Conservation (phyloP, 169 alveolate genomes). For the Blepharisma undulans region DNA sequence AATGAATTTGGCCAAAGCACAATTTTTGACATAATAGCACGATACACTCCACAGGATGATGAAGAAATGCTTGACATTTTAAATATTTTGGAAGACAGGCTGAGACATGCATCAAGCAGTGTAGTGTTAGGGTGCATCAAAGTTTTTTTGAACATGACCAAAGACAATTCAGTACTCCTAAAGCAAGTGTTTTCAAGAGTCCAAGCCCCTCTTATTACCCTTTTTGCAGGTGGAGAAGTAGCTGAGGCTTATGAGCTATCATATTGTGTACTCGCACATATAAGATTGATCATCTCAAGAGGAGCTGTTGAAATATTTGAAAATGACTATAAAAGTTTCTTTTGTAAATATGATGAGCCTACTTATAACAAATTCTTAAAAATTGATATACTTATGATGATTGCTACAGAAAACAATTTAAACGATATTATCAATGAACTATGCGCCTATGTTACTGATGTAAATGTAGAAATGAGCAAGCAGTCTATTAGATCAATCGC, state of each 20-base stretch:
- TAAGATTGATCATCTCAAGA: slow-evolving; percentile 63
- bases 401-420: slow-evolving; percentile 87
- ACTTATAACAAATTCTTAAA: slow-evolving; percentile 74
- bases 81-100: slow-evolving; percentile 94
- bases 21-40: slow-evolving; percentile 90
- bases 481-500: slow-evolving; percentile 92
- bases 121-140: slow-evolving; percentile 93
- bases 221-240: slow-evolving; percentile 79
- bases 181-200: slow-evolving; percentile 79
- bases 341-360: slow-evolving; percentile 85
- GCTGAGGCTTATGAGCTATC: slow-evolving; percentile 79
- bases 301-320: slow-evolving; percentile 77
- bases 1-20: slow-evolving; percentile 97
- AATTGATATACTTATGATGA: slow-evolving; percentile 74
- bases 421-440: slow-evolving; percentile 89
- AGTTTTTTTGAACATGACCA: slow-evolving; percentile 82
- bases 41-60: slow-evolving; percentile 90
- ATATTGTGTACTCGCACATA: slow-evolving; percentile 79
- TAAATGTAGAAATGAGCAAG: slow-evolving; percentile 88
- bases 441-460: slow-evolving; percentile 93
- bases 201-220: slow-evolving; percentile 84
- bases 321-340: slow-evolving; percentile 79
- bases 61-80: slow-evolving; percentile 95
- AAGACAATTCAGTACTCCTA: slow-evolving; percentile 67
- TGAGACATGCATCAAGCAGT: slow-evolving; percentile 93